Conservation (phyloP, 164 flowering plant species). For the Nymphaea colorata region DNA sequence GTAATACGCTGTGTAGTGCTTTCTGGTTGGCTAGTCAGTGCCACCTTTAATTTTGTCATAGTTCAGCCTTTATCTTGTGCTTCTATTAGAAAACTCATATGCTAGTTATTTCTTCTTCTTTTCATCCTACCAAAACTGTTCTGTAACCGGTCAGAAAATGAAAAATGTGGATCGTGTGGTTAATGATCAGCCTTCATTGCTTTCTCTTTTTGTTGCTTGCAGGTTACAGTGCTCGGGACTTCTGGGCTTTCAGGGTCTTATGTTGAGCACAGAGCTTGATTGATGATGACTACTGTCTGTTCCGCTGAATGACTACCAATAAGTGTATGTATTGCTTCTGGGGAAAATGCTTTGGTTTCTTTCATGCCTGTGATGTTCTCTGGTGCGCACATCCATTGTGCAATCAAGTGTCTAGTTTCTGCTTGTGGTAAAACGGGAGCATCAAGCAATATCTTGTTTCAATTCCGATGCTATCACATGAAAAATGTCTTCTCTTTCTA, state of each 20-base stretch:
- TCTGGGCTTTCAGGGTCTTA: constrained; percentile 33
- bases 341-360: not conserved
- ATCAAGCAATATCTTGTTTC: not conserved
- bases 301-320: not conserved
- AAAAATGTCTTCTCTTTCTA: too few relatives aligned
- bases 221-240: constrained; percentile 29
- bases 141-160: not conserved
- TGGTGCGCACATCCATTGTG: not conserved
- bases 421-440: too few relatives aligned
- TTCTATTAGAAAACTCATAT: too few relatives aligned
- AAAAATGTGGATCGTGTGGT: not conserved
- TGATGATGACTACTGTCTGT: not conserved
- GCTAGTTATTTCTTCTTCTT: too few relatives aligned
- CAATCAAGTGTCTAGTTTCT: too few relatives aligned
- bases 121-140: too few relatives aligned
- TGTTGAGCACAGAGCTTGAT: constrained; percentile 19
- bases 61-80: too few relatives aligned
- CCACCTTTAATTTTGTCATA: too few relatives aligned
- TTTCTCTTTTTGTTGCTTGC: constrained; percentile 2
- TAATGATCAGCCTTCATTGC: too few relatives aligned
- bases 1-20: too few relatives aligned
- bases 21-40: too few relatives aligned
- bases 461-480: not conserved
- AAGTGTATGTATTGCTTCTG: not conserved
- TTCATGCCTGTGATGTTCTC: not conserved